phyloP scores from a whole-genome alignment of 305 asterid species.

The Coffea humblotiana region DNA sequence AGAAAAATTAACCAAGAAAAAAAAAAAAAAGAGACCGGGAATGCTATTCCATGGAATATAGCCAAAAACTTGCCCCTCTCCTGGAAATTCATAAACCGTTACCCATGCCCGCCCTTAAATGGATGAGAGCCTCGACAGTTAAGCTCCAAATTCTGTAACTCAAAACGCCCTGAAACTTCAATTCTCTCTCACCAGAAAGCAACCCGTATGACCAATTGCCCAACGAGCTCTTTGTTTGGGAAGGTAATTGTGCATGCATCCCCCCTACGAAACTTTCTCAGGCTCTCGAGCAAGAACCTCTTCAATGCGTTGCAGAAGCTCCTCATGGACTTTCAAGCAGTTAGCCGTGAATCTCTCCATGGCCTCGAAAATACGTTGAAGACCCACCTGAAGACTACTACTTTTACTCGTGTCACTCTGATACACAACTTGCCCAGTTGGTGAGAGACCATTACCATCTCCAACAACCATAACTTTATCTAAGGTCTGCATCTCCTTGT shows the following conservation, averaged over 20 bases:
- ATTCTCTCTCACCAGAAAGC: not conserved
- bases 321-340: conserved; percentile 72
- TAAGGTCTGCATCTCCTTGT: conserved; percentile 76
- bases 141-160: not conserved
- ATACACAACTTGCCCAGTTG: conserved; percentile 64
- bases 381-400: conserved; percentile 64
- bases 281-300: conserved; percentile 62
- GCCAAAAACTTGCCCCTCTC: not conserved
- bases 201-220: not conserved
- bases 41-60: not conserved
- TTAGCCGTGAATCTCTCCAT: conserved; percentile 71
- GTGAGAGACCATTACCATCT: conserved; percentile 45
- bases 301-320: conserved; percentile 67
- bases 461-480: conserved; percentile 58
- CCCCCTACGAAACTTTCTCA: conserved; percentile 37
- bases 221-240: not conserved
- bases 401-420: conserved; percentile 76
- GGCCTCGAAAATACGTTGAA: conserved; percentile 78
- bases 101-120: not conserved
- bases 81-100: not conserved
- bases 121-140: not conserved
- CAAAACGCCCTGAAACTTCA: not conserved
- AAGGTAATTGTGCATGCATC: not conserved
- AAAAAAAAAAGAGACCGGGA: no score
- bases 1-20: no score